Evolutionary conservation across 148 eudicot genomes (phyloP), one percentile per base, ranked within the genome.

Genomic region (Pouteria glomerata): DNA sequence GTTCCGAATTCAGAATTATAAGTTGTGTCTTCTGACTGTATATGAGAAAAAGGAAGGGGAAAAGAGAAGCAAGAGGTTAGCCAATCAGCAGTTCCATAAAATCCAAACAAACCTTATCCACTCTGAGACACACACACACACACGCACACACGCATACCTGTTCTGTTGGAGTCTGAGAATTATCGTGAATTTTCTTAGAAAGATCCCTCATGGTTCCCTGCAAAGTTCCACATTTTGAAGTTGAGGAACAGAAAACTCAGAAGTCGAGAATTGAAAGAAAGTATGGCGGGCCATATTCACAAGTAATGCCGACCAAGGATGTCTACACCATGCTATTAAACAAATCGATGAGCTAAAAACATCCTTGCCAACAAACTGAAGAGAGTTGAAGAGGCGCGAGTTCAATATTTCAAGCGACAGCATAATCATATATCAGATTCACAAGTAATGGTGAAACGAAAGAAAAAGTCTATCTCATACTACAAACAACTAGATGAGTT

Each of bases 141-240:
- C n/a, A n/a, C n/a, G n/a, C n/a, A n/a, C n/a, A n/a, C 14, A 69
- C 58, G 30, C 15, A 23, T 68, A 80, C 79, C 83, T 80, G 77
- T 63, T 72, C 80, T 30, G 57, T 50, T 63, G 45, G 59, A 7
- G 68, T 21, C 31, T 47, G 69, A 69, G 70, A 44, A 37, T 69
- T 57, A 27, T 69, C 78, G 34, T 53, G 66, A 1, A 52, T 57
- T 79, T 72, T 87, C 86, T 84, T 84, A 3, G 88, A 65, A 71
- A 87, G 80, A 67, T 84, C 88, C 69, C 90, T 82, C 78, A 87
- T 73, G 66, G 76, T 72, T 26, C 91, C 86, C 91, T 87, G 85
- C 70, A 72, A 7, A 56, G 13, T 52, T 74, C 39, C 34, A 70
- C 26, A 57, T 21, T 37, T 41, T 35, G 30, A 56, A 29, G 19